Percentiles rank a stretch among this genome's conserved stretches.
Evolutionary conservation across 2,329 filamentous ascomycete species (phyloP).

Genomic region (Periconia digitata): DNA sequence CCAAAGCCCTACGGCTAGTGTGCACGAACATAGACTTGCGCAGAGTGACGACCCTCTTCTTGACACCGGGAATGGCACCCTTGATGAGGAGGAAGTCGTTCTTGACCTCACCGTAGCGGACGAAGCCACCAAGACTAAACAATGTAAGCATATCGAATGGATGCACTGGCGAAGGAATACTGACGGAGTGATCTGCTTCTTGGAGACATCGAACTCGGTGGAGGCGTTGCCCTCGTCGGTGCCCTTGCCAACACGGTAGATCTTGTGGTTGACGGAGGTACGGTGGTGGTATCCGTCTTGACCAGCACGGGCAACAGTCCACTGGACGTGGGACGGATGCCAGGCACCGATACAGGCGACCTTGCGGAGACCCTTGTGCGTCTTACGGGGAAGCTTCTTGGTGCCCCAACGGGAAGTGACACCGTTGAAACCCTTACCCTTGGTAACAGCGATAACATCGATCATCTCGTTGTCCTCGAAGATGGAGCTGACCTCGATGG

Average conservation of each 20-base stretch:
- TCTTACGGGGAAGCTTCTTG: slow-evolving; percentile 99
- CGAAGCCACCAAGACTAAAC: slow-evolving; percentile 93
- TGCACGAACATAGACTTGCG: slow-evolving; percentile 98
- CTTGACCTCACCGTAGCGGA: slow-evolving; percentile 98
- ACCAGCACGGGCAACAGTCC: slow-evolving; percentile 99
- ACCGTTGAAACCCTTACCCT: slow-evolving; percentile 98
- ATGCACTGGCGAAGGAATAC: slow-evolving; percentile 49
- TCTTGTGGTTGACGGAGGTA: slow-evolving; percentile 99
- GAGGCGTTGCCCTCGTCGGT: slow-evolving; percentile 88
- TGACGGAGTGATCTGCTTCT: slow-evolving; percentile 99
- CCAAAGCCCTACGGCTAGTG: slow-evolving; percentile 90
- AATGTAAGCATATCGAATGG: slow-evolving; percentile 36
- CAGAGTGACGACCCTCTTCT: slow-evolving; percentile 99
- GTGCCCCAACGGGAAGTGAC: slow-evolving; percentile 98
- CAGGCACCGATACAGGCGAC: slow-evolving; percentile 99
- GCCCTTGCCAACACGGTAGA: slow-evolving; percentile 97
- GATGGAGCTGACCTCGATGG: slow-evolving; percentile 86
- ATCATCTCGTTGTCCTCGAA: slow-evolving; percentile 99
- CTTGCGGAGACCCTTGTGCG: slow-evolving; percentile 99
- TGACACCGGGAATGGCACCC: slow-evolving; percentile 95
- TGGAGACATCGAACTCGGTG: slow-evolving; percentile 94
- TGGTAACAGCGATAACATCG: slow-evolving; percentile 98
- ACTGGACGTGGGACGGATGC: slow-evolving; percentile 99
- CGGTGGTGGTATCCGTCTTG: slow-evolving; percentile 99
- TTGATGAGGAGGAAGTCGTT: slow-evolving; percentile 99